Evolutionary conservation across 2,329 filamentous ascomycete species (phyloP).

Genomic region (Apiospora sp.): DNA sequence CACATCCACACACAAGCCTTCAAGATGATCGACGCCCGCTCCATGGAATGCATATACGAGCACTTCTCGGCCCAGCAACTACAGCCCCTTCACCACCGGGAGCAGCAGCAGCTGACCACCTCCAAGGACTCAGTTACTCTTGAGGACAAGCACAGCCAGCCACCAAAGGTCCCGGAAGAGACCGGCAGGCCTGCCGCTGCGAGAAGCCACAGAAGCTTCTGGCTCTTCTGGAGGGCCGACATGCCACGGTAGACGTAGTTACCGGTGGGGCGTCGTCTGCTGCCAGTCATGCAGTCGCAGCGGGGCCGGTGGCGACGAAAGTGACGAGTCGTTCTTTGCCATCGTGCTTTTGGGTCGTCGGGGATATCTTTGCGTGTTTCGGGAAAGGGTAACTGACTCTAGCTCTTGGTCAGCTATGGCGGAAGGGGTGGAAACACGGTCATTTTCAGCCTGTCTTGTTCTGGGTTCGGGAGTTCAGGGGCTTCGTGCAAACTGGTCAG

Average conservation of each 20-base stretch:
- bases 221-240: constrained; percentile 12
- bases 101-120: neutral
- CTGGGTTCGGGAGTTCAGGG: neutral
- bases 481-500: neutral
- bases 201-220: constrained; percentile 11
- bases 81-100: neutral
- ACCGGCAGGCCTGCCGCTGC: neutral
- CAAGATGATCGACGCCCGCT: constrained; percentile 13
- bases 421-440: neutral
- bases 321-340: neutral
- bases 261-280: too few relatives aligned
- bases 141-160: neutral
- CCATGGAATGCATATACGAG: constrained; percentile 10
- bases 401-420: neutral
- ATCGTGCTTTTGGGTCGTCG: neutral
- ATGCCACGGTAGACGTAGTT: neutral
- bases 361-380: neutral
- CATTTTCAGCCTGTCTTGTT: neutral
- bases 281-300: too few relatives aligned
- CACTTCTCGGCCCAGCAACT: constrained; percentile 16
- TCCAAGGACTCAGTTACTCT: neutral
- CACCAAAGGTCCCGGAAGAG: neutral
- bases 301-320: neutral
- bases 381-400: neutral
- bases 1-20: neutral